These are phyloP conservation scores for Leccinum boreale DNA, from an alignment of 768 basidiomycete genomes.

Conservation along the genomic window DNA sequence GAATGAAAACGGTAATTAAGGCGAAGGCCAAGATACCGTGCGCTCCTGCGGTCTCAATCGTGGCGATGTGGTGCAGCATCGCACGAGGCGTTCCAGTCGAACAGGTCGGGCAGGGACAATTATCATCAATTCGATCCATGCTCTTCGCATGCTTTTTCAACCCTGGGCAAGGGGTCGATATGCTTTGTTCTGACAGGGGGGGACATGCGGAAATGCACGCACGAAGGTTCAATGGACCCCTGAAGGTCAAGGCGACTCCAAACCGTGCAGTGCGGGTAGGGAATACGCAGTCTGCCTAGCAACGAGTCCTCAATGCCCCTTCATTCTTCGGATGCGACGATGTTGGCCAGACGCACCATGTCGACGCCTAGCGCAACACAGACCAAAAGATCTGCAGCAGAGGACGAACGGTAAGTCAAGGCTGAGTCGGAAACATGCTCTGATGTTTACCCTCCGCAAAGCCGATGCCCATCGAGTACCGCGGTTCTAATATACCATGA, in stretches of 20 bases:
- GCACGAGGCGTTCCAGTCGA: conserved; percentile 62
- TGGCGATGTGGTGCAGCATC: conserved; percentile 69
- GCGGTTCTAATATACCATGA: conserved; percentile 53
- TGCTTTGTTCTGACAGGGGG: not conserved
- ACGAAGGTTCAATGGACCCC: conserved; percentile 84
- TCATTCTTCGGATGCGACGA: not conserved
- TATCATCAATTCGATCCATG: conserved; percentile 66
- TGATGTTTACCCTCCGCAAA: conserved; percentile 74
- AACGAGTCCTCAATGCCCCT: not conserved
- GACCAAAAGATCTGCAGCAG: conserved; percentile 68
- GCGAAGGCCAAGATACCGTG: conserved; percentile 52
- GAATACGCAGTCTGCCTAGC: conserved; percentile 88
- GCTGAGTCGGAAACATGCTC: not conserved
- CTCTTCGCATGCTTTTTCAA: conserved; percentile 70
- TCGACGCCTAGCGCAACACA: conserved; percentile 91
- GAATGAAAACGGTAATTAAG: conserved; percentile 18
- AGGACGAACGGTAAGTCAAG: not conserved
- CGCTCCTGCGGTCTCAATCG: conserved; percentile 82
- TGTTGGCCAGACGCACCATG: conserved; percentile 53
- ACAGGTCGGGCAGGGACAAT: conserved; percentile 89
- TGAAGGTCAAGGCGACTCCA: conserved; percentile 81
- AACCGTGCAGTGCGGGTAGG: conserved; percentile 91
- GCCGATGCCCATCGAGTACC: conserved; percentile 91
- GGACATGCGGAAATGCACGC: not conserved
- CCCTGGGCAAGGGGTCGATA: conserved; percentile 19